A percentile compares a stretch with the other conserved stretches of the same genome.
phyloP scores from a whole-genome alignment of 352 stramenopile genomes.

The Globisporangium paddicum region DNA sequence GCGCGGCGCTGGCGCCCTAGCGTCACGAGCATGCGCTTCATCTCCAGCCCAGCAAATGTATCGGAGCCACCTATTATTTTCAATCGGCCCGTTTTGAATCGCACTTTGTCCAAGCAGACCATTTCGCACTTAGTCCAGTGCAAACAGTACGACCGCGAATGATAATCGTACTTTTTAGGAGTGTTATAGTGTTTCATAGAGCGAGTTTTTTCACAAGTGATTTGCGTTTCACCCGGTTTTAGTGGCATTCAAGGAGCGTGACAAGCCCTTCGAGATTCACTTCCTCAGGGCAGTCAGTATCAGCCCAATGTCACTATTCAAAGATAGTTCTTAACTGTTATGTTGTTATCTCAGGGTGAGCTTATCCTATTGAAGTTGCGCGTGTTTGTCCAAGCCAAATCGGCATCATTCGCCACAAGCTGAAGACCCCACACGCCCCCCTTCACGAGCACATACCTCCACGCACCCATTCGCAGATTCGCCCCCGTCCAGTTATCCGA shows the following conservation, averaged over 20 bases:
- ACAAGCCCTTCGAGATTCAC: neutral
- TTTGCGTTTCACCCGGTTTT: constrained; percentile 4
- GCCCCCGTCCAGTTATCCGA: neutral
- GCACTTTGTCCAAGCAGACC: neutral
- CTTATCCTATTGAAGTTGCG: no score
- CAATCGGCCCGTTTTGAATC: constrained; percentile 1
- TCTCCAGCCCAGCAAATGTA: neutral
- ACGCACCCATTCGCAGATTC: constrained; percentile 5
- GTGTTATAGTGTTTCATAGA: neutral
- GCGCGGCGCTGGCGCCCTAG: neutral
- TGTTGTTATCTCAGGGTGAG: no score
- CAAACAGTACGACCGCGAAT: neutral
- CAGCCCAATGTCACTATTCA: constrained; percentile 4
- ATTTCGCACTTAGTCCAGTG: neutral
- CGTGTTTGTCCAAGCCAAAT: no score
- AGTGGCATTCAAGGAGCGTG: constrained; percentile 16
- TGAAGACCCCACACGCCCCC: neutral
- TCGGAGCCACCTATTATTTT: constrained; percentile 10
- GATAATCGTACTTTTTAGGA: constrained; percentile 2
- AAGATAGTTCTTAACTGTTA: no score
- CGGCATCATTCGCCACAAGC: constrained; percentile 3
- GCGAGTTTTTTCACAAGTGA: neutral
- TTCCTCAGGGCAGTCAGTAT: no score
- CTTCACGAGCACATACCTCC: neutral
- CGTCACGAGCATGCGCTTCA: constrained; percentile 6